Evolutionary conservation across 2,329 filamentous ascomycete species (phyloP), one percentile per base, ranked within the genome.

Genomic region (Hymenoscyphus infarciens): DNA sequence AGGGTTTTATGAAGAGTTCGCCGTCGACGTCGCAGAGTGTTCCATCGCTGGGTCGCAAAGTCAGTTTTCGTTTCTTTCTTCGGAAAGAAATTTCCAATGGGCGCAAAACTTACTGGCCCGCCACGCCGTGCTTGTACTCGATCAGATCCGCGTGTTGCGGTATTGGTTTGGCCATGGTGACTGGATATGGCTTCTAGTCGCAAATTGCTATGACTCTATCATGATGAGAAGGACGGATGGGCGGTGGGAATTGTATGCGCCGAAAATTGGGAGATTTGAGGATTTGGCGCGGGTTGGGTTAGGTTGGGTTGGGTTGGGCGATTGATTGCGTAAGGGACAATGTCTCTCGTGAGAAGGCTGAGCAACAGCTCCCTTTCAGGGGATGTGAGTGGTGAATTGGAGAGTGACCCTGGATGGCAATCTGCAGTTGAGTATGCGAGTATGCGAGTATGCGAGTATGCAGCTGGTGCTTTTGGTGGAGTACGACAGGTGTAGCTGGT

Each of bases 1-100:
- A 98, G 19, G 95, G 95, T 77, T 99, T 99, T 74, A 97, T 91
- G 74, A 99, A 90, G 38, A 98, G 81, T 67, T 89, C 86, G 74
- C 95, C 95, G 60, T 91, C 87, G 61, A 84, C 81, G 73, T 96
- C 92, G 74, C 89, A 92, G 71, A 96, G 85, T 56, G 96, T 94
- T 67, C 95, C 95, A 69, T 96, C 93, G 78, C 93, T 97, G 35
- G 25, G 4, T 38, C 35, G 35, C 35, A 73, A 55, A 54, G 25
- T 61, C 55, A 49, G 63, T 67, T 70, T 58, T 68, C 22, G 39
- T 16, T 35, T 29, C 39, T 19, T 49, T 27, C 53, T 55, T 57
- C 29, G n/a, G 2, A 8, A 22, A 52, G 5, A 5, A 19, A 19
- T 6, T 22, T 49, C 16, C 19, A 5, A 38, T 38, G 39, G 22